phyloP scores from a whole-genome alignment of 2,329 filamentous ascomycete genomes.

The Colletotrichum euphorbiae region DNA sequence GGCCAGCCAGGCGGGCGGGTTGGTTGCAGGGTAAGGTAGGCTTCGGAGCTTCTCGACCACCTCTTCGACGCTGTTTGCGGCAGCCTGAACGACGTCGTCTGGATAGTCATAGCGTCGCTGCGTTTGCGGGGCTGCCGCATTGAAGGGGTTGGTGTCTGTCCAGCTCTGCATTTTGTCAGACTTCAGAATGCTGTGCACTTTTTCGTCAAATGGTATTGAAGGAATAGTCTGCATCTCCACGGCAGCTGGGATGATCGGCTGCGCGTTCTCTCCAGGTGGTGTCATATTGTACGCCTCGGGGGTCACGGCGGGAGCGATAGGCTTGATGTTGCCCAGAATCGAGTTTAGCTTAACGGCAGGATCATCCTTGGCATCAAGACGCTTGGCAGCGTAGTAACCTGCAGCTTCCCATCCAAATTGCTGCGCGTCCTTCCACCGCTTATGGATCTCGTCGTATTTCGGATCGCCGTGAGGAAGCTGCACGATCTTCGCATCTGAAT shows the following conservation, averaged over 20 bases:
- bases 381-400: constrained; percentile 55
- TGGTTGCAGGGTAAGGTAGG: constrained; percentile 61
- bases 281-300: constrained; percentile 41
- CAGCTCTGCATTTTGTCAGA: constrained; percentile 59
- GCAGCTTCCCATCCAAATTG: constrained; percentile 58
- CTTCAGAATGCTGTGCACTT: constrained; percentile 56
- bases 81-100: constrained; percentile 57
- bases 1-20: constrained; percentile 65
- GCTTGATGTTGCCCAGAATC: constrained; percentile 48
- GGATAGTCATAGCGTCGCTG: constrained; percentile 52
- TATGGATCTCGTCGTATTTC: constrained; percentile 61
- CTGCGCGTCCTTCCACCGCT: constrained; percentile 60
- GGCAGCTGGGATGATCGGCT: constrained; percentile 46
- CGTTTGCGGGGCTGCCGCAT: constrained; percentile 46
- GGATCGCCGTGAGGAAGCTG: constrained; percentile 54
- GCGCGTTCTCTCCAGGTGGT: constrained; percentile 30
- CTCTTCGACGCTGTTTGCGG: constrained; percentile 56
- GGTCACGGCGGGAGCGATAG: constrained; percentile 31
- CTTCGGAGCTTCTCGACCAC: constrained; percentile 56
- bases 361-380: constrained; percentile 54
- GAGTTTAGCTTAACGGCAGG: constrained; percentile 54
- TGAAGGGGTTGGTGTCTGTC: constrained; percentile 54
- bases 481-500: constrained; percentile 45
- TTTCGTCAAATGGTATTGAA: constrained; percentile 52
- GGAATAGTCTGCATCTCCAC: constrained; percentile 48